Evolutionary conservation across 169 alveolate species (phyloP), one percentile per base, ranked within the genome.

Genomic region (Plasmodium gonderi): DNA sequence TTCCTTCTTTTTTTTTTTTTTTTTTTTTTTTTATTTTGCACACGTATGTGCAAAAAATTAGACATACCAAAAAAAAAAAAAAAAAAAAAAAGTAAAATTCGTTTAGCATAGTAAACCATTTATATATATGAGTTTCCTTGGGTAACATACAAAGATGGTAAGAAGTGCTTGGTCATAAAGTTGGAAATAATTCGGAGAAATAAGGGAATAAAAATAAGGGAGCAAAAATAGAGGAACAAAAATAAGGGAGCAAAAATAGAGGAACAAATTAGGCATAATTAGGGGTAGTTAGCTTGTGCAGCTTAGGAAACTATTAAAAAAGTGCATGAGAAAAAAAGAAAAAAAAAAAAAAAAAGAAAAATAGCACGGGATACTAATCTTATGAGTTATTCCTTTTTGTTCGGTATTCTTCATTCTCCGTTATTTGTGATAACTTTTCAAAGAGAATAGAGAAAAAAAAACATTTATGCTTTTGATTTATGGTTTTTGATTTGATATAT

Each of bases 41-140:
- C 92, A 72, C 31, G 23, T 45, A 74, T 83, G 92, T 83, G 92
- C 83, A 75, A 67, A 36, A 82, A 82, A 80, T 65, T 65, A 80
- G 80, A 80, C 80, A 80, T 64, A 31, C n/a, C 26, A 82, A 68
- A 82, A 81, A 81, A 69, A 69, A 82, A 69, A 69, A 69, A 69
- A 65, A 65, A 65, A 65, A 65, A 29, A 20, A 3, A 65, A 65
- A 1, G 33, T 17, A 49, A 78, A 45, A 26, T 44, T 44, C 60
- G 65, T 20, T 44, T 76, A 23, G 29, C 42, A n/a, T 17, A 76
- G 14, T n/a, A 8, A 76, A 20, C 29, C 20, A 76, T 33, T 5
- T 1, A 29, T 40, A 14, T 31, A 51, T 14, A 47, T 49, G 89
- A 47, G 65, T 33, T 47, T 36, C 65, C 47, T 26, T 20, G 40